Evolutionary conservation across 2,329 filamentous ascomycete species (phyloP), one percentile per base, ranked within the genome.

Genomic region (Coleophoma cylindrospora): DNA sequence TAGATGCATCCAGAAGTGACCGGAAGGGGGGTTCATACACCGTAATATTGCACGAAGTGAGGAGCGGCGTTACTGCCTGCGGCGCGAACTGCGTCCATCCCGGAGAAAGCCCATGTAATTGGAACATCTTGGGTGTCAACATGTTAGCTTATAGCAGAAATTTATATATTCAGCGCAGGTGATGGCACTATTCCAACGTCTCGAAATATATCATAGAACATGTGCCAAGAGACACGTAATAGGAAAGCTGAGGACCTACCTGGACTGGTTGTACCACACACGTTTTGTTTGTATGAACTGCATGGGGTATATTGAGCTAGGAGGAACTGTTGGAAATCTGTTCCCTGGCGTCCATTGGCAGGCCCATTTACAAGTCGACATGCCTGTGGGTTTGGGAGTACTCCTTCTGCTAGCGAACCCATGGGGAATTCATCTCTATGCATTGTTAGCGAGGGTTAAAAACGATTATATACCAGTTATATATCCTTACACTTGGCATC

Each of bases 321-420:
- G 17, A 43, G 14, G 41, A 40, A 47, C n/a, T 34, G 13, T 47
- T 41, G 32, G 45, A 41, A 55, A 50, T 55, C 53, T 40, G 34
- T 44, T 33, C 53, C 53, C 45, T 55, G 53, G 9, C n/a, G 17
- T 50, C 46, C 43, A 34, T 55, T 55, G 14, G 53, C 50, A 11
- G 45, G 44, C 15, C 50, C 50, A 38, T 53, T 55, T 7, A 52
- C 50, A n/a, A 52, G 37, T n/a, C 50, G 47, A 34, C 43, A 47
- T 21, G 44, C 50, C 21, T 52, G 50, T 14, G 50, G 40, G 38
- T 47, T 49, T 11, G 38, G 47, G 27, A 34, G 22, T 43, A 44
- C 34, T 27, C 19, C 33, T 34, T 54, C 51, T 4, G 19, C 4
- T 10, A 54, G 36, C n/a, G 33, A 17, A 27, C 51, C 51, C 49